Percentiles rank a stretch among this genome's conserved stretches.
phyloP scores from a whole-genome alignment of 345 rosid species.

The Lepidium aucheri region DNA sequence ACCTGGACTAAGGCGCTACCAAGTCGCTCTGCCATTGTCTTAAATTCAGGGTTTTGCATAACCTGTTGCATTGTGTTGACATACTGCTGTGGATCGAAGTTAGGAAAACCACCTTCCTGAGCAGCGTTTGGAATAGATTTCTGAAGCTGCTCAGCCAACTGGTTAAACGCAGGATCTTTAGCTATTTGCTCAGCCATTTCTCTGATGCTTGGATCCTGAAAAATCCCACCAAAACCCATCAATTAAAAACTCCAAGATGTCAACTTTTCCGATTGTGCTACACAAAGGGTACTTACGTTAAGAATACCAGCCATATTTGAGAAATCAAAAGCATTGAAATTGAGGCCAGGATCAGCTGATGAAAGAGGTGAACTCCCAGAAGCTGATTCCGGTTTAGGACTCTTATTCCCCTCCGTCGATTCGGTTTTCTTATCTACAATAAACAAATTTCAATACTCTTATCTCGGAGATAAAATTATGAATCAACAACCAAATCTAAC shows the following conservation, averaged over 20 bases:
- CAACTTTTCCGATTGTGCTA: not conserved
- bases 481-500: slow-evolving; percentile 9
- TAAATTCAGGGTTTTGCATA: slow-evolving; percentile 94
- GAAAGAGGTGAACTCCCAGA: slow-evolving; percentile 42
- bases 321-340: slow-evolving; percentile 81
- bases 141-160: slow-evolving; percentile 96
- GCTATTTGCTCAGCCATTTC: slow-evolving; percentile 93
- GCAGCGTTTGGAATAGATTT: slow-evolving; percentile 58
- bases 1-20: slow-evolving; percentile 92
- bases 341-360: slow-evolving; percentile 28
- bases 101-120: slow-evolving; percentile 47
- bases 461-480: not conserved
- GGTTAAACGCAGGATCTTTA: slow-evolving; percentile 87
- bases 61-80: slow-evolving; percentile 85
- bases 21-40: slow-evolving; percentile 94
- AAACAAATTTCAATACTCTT: not conserved
- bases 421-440: slow-evolving; percentile 47
- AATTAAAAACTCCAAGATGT: not conserved
- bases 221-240: slow-evolving; percentile 5
- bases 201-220: slow-evolving; percentile 91
- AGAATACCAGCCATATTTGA: slow-evolving; percentile 78
- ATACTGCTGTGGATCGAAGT: slow-evolving; percentile 72
- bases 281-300: slow-evolving; percentile 37
- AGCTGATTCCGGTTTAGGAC: slow-evolving; percentile 44
- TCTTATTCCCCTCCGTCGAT: slow-evolving; percentile 29